Base-by-base conservation (phyloP, 2,329 filamentous ascomycete species). In the Pseudogymnoascus sp. region DNA sequence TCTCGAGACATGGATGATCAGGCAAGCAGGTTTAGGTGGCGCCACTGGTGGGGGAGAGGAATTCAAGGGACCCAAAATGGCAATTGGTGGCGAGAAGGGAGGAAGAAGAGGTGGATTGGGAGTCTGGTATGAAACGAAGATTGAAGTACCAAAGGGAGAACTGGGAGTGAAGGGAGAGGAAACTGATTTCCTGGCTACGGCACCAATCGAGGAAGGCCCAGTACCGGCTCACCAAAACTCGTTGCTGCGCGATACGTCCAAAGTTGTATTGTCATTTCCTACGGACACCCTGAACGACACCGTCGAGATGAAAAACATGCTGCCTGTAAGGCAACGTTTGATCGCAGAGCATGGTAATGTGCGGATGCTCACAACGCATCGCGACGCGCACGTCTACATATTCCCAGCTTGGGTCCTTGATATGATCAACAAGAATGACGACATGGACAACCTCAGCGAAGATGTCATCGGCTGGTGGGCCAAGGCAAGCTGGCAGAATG, bases 381-480 rank as follows among this genome's bases (percentile, higher is more conserved):
- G 94, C 42, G 93, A 97, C 72, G 90, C 93, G 0, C 93, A 97
- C 72, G 88, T 97, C 63, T 99, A 99, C 74, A 85, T 99, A 65
- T 90, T 99, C 67, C 94, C 94, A 0, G 86, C 85, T 67, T 97
- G 94, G 93, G 83, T 96, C 7, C 83, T 96, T 69, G 87, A 95
- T 61, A 89, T 96, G 73, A 84, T 95, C 42, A 83, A 84, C 63
- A 79, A 82, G 65, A 95, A 97, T 69, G 87, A 92, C 31, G 86
- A 83, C 9, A 84, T 99, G 65, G 90, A 96, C 69, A 95, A 87
- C 62, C 86, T 99, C 58, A 89, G 89, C 33, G 93, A 97, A 73
- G 93, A 97, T 70, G 85, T 97, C 5, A 79, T 97, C 13, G 92
- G 92, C 5, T 96, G 90, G 89, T 96, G 92, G 92, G 90, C 92